These are phyloP conservation scores for Ciborinia camelliae DNA, from an alignment of 2,329 filamentous ascomycete genomes.

Conservation along the genomic window DNA sequence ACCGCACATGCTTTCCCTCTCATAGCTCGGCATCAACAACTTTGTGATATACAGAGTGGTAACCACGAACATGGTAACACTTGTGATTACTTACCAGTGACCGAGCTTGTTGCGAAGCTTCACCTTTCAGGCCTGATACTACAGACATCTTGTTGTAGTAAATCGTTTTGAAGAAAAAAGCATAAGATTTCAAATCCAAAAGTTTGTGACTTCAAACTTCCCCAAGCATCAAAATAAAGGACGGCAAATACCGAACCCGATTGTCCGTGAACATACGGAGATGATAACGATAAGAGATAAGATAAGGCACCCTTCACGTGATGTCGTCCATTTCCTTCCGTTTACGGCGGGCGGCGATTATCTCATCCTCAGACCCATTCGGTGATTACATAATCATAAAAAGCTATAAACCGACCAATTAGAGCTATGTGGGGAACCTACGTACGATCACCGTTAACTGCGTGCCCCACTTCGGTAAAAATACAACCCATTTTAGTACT, in stretches of 20 bases:
- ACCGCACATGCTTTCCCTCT: not conserved
- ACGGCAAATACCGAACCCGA: constrained; percentile 11
- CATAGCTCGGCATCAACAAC: not conserved
- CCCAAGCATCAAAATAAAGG: constrained; percentile 10
- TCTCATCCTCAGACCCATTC: too few relatives aligned
- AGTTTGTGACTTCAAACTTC: constrained; percentile 17
- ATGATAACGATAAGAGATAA: constrained; percentile 5
- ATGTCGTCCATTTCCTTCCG: not conserved
- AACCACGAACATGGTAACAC: not conserved
- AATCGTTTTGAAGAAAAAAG: not conserved
- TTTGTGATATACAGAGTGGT: constrained; percentile 13
- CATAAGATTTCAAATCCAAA: constrained; percentile 1
- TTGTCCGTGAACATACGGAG: not conserved
- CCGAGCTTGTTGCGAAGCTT: constrained; percentile 34
- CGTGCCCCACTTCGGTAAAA: too few relatives aligned
- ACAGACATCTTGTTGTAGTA: constrained; percentile 32
- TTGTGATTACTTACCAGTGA: constrained; percentile 33
- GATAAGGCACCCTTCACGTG: not conserved
- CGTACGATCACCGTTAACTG: too few relatives aligned
- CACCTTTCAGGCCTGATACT: constrained; percentile 30
- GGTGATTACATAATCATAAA: too few relatives aligned
- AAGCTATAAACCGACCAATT: too few relatives aligned
- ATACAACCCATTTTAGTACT: too few relatives aligned
- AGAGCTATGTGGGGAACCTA: too few relatives aligned
- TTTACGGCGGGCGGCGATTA: too few relatives aligned